phyloP scores from a whole-genome alignment of 202 grass and related monocot genomes.

The Elaeis oleifera region DNA sequence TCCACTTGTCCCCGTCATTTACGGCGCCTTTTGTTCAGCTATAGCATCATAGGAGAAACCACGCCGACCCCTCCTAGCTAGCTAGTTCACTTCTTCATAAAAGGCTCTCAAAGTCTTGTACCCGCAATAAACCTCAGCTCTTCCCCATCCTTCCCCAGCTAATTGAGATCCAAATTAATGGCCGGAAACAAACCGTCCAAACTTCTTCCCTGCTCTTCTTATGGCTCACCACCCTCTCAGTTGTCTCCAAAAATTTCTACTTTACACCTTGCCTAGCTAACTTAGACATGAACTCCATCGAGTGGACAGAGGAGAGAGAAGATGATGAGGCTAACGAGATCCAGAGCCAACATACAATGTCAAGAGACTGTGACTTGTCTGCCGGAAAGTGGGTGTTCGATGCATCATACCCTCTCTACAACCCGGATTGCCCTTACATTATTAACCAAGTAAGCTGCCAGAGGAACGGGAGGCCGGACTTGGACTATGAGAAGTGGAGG shows the following conservation, averaged over 20 bases:
- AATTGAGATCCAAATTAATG: not conserved
- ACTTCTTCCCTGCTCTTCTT: not conserved
- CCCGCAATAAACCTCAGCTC: not conserved
- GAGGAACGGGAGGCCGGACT: constrained; percentile 27
- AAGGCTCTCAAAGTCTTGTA: not conserved
- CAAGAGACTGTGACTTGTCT: constrained; percentile 25
- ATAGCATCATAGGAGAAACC: too few relatives aligned
- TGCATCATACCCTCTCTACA: constrained; percentile 30
- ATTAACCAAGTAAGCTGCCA: constrained; percentile 28
- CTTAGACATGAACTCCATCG: constrained; percentile 5
- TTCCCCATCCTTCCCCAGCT: not conserved
- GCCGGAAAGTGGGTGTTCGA: constrained; percentile 36
- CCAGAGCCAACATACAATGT: constrained; percentile 7
- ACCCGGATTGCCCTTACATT: constrained; percentile 26
- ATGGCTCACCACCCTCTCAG: constrained; percentile 4
- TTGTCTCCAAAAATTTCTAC: constrained; percentile 6
- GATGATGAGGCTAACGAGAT: constrained; percentile 13
- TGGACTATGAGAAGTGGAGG: constrained; percentile 29
- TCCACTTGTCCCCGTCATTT: not conserved
- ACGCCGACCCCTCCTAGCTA: too few relatives aligned
- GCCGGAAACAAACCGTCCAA: not conserved
- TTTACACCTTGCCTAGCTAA: constrained; percentile 5
- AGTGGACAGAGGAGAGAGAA: constrained; percentile 19
- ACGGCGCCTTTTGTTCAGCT: not conserved
- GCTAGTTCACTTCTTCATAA: not conserved